phyloP scores from a whole-genome alignment of 306 rosid species.

The Vigna unguiculata region DNA sequence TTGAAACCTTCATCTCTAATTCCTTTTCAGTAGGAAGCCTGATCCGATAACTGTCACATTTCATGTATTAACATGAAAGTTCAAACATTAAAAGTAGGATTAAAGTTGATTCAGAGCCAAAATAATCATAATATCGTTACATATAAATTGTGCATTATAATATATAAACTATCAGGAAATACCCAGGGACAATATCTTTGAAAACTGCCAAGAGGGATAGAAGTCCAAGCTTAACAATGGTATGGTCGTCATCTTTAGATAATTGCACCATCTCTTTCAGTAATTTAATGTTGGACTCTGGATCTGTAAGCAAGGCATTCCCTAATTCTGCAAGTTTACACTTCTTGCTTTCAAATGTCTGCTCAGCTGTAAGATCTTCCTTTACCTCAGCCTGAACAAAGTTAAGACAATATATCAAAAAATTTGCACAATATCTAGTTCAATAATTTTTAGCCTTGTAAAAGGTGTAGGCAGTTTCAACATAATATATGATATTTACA shows the following conservation, averaged over 20 bases:
- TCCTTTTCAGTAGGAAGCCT: slow-evolving; percentile 98
- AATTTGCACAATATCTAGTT: slow-evolving; percentile 37
- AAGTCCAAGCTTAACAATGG: slow-evolving; percentile 85
- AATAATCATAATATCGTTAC: slow-evolving; percentile 7
- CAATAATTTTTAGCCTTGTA: slow-evolving; percentile 4
- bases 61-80: slow-evolving; percentile 34
- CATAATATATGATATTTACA: slow-evolving; percentile 19
- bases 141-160: slow-evolving; percentile 35
- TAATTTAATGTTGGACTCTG: slow-evolving; percentile 83
- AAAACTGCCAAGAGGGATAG: slow-evolving; percentile 90
- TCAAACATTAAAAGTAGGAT: slow-evolving; percentile 35
- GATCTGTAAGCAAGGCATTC: slow-evolving; percentile 75
- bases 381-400: slow-evolving; percentile 82
- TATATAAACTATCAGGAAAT: slow-evolving; percentile 35
- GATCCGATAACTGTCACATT: slow-evolving; percentile 76
- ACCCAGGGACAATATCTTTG: slow-evolving; percentile 97
- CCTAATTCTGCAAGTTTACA: slow-evolving; percentile 94
- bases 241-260: slow-evolving; percentile 67
- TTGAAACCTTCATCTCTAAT: slow-evolving; percentile 91
- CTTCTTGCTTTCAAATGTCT: slow-evolving; percentile 86
- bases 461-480: slow-evolving; percentile 23
- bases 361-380: slow-evolving; percentile 83
- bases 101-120: slow-evolving; percentile 13
- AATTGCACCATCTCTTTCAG: slow-evolving; percentile 84
- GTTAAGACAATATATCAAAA: not conserved